Evolutionary conservation across 208 protist genomes (phyloP).

Genomic region (Strigomonas oncopelti): DNA sequence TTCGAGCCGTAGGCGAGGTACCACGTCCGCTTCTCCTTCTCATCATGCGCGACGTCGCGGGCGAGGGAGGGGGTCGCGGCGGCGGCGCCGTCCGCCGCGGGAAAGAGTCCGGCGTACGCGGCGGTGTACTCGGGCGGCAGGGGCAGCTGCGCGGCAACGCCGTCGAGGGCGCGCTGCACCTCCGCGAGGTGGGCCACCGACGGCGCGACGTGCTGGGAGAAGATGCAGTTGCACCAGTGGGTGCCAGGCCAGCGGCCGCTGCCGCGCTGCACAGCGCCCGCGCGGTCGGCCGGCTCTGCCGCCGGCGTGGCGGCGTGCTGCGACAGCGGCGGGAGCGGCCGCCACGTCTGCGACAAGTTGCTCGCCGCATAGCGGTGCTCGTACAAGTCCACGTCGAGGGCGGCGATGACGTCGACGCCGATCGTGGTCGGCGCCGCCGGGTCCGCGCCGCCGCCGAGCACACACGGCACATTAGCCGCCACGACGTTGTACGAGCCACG

Average conservation of each 20-base stretch:
- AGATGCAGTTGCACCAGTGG: conserved; percentile 54
- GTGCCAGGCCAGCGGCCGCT: conserved; percentile 29
- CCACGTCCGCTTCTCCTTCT: conserved; percentile 28
- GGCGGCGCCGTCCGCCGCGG: not conserved
- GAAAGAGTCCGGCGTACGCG: conserved; percentile 10
- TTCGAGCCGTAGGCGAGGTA: conserved; percentile 55
- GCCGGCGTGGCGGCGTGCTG: not conserved
- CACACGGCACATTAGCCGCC: conserved; percentile 19
- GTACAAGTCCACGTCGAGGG: conserved; percentile 14
- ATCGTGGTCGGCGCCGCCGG: not conserved
- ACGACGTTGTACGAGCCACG: conserved; percentile 43
- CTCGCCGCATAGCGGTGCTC: conserved; percentile 4
- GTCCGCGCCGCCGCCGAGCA: conserved; percentile 13
- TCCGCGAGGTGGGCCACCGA: conserved; percentile 17
- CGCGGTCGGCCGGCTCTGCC: not conserved
- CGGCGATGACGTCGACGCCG: conserved; percentile 7
- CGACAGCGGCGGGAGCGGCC: conserved; percentile 11
- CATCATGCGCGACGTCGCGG: conserved; percentile 19
- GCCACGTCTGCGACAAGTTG: conserved; percentile 11
- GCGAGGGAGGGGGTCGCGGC: not conserved
- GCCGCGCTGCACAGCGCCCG: conserved; percentile 6
- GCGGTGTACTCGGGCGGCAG: conserved; percentile 6
- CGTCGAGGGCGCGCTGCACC: conserved; percentile 17
- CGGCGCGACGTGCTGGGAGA: conserved; percentile 22
- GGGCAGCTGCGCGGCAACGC: not conserved